Conservation (phyloP, 805 yeast species). For the Kurtzmaniella fragi region DNA sequence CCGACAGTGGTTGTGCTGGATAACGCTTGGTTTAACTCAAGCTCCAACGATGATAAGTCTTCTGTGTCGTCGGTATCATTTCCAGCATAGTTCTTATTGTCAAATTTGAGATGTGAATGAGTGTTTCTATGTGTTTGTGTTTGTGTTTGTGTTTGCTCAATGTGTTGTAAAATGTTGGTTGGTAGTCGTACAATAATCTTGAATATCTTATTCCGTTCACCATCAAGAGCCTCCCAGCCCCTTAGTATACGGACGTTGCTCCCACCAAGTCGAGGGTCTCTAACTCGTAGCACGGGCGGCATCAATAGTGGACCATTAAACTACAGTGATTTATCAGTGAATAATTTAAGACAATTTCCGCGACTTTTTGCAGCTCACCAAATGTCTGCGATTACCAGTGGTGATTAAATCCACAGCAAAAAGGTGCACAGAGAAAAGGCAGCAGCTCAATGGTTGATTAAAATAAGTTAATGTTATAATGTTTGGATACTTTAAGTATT, state of each 20-base stretch:
- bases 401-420: too few species aligned
- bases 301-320: too few species aligned
- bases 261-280: neutral
- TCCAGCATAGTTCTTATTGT: neutral
- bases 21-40: conserved; percentile 13
- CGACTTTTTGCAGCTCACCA: conserved; percentile 1
- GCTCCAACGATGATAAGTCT: conserved; percentile 14
- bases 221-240: neutral
- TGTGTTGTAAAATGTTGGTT: conserved; percentile 1
- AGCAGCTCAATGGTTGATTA: too few species aligned
- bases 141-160: neutral
- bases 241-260: neutral
- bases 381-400: neutral
- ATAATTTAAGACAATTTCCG: neutral
- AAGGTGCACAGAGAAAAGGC: too few species aligned
- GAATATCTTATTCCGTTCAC: neutral
- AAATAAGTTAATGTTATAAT: too few species aligned
- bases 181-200: conserved; percentile 9
- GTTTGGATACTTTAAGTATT: too few species aligned
- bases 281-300: neutral
- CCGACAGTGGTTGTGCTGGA: conserved; percentile 4
- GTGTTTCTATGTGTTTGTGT: too few species aligned
- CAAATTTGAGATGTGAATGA: neutral
- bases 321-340: too few species aligned
- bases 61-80: conserved; percentile 1